These are phyloP conservation scores for Circinella umbellata DNA, from an alignment of 371 early-diverging fungal genomes.

Conservation along the genomic window DNA sequence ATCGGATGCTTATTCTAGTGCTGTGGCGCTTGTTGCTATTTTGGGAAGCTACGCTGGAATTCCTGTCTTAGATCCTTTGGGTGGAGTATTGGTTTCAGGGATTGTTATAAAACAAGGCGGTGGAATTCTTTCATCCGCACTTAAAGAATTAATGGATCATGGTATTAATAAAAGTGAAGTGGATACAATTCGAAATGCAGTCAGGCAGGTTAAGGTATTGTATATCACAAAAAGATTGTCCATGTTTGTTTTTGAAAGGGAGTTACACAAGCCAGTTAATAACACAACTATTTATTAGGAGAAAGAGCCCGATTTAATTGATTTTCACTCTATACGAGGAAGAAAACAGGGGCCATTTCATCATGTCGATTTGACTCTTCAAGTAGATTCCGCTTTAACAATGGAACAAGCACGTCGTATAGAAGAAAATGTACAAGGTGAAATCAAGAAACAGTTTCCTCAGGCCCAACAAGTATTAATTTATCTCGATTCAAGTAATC, in stretches of 20 bases:
- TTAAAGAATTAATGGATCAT: constrained; percentile 55
- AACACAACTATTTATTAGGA: constrained; percentile 15
- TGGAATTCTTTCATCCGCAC: constrained; percentile 44
- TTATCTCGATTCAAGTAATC: constrained; percentile 29
- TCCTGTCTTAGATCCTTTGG: constrained; percentile 71
- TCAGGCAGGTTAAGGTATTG: constrained; percentile 41
- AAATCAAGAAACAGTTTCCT: constrained; percentile 33
- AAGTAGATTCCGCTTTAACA: constrained; percentile 33
- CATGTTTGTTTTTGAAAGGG: constrained; percentile 4
- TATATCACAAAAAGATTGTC: background rate
- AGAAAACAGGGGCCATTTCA: constrained; percentile 52
- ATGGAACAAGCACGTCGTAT: constrained; percentile 39
- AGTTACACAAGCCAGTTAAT: too few relatives aligned
- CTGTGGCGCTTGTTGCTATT: constrained; percentile 68
- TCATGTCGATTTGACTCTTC: constrained; percentile 47
- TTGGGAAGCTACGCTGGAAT: constrained; percentile 65
- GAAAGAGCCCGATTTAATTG: constrained; percentile 35
- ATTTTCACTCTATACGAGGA: constrained; percentile 52
- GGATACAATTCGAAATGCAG: background rate
- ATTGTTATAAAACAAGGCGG: constrained; percentile 65
- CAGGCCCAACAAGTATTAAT: constrained; percentile 46
- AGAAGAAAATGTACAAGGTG: constrained; percentile 32
- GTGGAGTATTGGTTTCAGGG: constrained; percentile 65
- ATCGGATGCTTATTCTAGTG: constrained; percentile 68
- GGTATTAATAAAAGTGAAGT: constrained; percentile 23